These are phyloP conservation scores for Thelephora terrestris DNA, from an alignment of 1,284 basidiomycete species.

Conservation along the genomic window DNA sequence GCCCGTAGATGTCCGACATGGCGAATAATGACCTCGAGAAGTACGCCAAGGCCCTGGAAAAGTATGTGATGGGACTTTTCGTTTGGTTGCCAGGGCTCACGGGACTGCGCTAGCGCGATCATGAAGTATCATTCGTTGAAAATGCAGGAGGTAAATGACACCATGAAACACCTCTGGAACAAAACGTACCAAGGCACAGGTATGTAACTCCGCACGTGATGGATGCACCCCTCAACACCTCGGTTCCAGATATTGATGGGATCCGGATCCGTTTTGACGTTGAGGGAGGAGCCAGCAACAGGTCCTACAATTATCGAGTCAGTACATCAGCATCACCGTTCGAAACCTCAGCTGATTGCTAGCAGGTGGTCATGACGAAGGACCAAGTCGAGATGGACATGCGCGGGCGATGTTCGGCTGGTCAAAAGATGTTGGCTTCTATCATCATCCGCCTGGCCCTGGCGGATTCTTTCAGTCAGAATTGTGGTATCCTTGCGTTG, in stretches of 20 bases:
- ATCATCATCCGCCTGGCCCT: slow-evolving; percentile 98
- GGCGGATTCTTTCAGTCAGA: slow-evolving; percentile 95
- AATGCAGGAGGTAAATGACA: slow-evolving; percentile 99
- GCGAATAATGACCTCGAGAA: slow-evolving; percentile 94
- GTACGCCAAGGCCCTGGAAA: slow-evolving; percentile 92
- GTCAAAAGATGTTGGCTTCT: slow-evolving; percentile 98
- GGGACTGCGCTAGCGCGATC: slow-evolving; percentile 62
- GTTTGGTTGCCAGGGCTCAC: background rate
- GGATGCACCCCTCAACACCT: slow-evolving; percentile 4
- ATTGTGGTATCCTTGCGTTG: slow-evolving; percentile 94
- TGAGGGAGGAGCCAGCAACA: slow-evolving; percentile 73
- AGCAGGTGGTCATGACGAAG: slow-evolving; percentile 94
- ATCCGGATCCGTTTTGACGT: slow-evolving; percentile 93
- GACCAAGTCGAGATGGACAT: slow-evolving; percentile 99
- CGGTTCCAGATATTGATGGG: slow-evolving; percentile 81
- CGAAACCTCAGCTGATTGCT: background rate
- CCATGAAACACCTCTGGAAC: slow-evolving; percentile 93
- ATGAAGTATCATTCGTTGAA: slow-evolving; percentile 98
- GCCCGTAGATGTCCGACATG: slow-evolving; percentile 80
- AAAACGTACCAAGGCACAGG: slow-evolving; percentile 99
- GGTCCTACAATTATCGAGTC: slow-evolving; percentile 98
- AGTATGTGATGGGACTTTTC: slow-evolving; percentile 46
- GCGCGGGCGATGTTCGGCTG: slow-evolving; percentile 96
- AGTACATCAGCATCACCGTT: slow-evolving; percentile 19
- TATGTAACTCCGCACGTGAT: slow-evolving; percentile 19